Evolutionary conservation across 2,329 filamentous ascomycete genomes (phyloP).

Genomic region (Anthostomella pinea): DNA sequence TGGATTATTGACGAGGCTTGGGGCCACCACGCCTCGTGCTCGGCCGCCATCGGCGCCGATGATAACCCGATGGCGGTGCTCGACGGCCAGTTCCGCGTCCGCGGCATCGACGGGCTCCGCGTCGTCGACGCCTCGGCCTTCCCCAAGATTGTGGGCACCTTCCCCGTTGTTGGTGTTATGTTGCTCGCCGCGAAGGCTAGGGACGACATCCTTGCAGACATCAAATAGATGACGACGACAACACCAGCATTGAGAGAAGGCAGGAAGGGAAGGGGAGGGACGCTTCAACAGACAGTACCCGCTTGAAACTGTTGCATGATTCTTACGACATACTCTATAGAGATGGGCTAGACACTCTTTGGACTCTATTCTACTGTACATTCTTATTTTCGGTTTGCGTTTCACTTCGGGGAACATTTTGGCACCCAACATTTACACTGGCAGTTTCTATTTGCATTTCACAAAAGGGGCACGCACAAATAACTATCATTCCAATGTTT

Average conservation of each 20-base stretch:
- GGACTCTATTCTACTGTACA: no score
- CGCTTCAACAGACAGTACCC: no score
- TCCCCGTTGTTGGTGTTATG: constrained; percentile 26
- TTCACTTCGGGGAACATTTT: no score
- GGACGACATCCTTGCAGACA: constrained; percentile 23
- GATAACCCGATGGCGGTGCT: constrained; percentile 50
- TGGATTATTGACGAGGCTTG: constrained; percentile 28
- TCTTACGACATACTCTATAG: no score
- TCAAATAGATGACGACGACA: background rate
- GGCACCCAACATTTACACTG: no score
- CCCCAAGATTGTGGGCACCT: constrained; percentile 44
- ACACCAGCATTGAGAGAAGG: background rate
- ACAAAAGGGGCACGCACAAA: no score
- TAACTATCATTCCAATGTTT: no score
- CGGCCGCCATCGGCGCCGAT: constrained; percentile 35
- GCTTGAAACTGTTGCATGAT: no score
- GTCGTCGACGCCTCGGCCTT: constrained; percentile 55
- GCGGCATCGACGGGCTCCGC: constrained; percentile 47
- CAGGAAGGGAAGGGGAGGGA: background rate
- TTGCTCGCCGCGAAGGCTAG: constrained; percentile 29
- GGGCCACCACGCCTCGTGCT: constrained; percentile 29
- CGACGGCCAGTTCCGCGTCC: constrained; percentile 49
- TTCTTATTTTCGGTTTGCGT: no score
- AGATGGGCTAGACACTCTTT: no score
- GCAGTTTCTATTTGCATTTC: no score